These are phyloP conservation scores for Bathelium albidoporum DNA, from an alignment of 495 filamentous ascomycete genomes.

Conservation along the genomic window DNA sequence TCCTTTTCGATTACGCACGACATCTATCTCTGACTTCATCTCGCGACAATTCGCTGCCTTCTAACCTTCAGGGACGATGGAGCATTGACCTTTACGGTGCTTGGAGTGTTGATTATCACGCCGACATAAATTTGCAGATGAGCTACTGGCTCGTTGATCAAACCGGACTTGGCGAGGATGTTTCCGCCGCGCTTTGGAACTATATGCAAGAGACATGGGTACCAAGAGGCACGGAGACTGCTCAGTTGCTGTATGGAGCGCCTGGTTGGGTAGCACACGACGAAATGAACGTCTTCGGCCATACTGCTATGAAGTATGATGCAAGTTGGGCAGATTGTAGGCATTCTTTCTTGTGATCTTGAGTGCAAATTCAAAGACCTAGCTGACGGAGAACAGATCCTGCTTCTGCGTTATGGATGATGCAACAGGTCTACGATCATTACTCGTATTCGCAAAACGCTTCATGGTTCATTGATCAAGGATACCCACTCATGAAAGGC, in stretches of 20 bases:
- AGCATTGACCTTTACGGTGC: slow-evolving; percentile 24
- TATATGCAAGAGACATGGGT: slow-evolving; percentile 45
- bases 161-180: slow-evolving; percentile 27
- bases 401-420: slow-evolving; percentile 38
- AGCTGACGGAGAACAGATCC: slow-evolving; percentile 34
- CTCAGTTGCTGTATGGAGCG: slow-evolving; percentile 37
- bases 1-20: slow-evolving; percentile 17
- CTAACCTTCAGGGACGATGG: slow-evolving; percentile 41
- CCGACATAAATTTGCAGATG: slow-evolving; percentile 47
- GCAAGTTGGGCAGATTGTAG: slow-evolving; percentile 35
- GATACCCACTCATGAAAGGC: slow-evolving; percentile 41
- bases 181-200: slow-evolving; percentile 31
- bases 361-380: slow-evolving; percentile 40
- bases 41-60: slow-evolving; percentile 34
- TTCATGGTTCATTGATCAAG: slow-evolving; percentile 32
- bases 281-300: slow-evolving; percentile 43
- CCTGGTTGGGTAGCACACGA: slow-evolving; percentile 40
- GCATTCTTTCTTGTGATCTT: slow-evolving; percentile 36
- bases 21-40: slow-evolving; percentile 36
- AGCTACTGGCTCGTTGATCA: slow-evolving; percentile 37
- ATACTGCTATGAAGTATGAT: slow-evolving; percentile 38
- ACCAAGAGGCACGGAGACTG: slow-evolving; percentile 40
- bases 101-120: slow-evolving; percentile 43
- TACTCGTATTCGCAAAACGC: slow-evolving; percentile 38
- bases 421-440: slow-evolving; percentile 42